These are phyloP conservation scores for Graphiopsis chlorocephala DNA, from an alignment of 2,329 filamentous ascomycete species.

Conservation along the genomic window DNA sequence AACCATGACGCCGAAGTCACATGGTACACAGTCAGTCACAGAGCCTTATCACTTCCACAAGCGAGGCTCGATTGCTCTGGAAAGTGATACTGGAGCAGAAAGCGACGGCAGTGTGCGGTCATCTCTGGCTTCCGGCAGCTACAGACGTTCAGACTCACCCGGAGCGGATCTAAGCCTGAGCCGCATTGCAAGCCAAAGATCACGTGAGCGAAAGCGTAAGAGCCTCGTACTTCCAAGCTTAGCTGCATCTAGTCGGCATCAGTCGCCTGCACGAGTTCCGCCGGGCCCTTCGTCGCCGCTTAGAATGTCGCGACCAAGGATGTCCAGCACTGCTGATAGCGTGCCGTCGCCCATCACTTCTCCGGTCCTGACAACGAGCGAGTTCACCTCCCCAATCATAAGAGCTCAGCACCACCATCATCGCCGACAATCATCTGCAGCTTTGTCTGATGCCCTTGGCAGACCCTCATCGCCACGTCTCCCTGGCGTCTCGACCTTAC, in stretches of 20 bases:
- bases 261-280: constrained; percentile 77
- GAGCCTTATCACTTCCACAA: constrained; percentile 58
- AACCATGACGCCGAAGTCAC: constrained; percentile 85
- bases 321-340: constrained; percentile 58
- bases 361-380: constrained; percentile 77
- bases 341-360: constrained; percentile 84
- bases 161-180: constrained; percentile 79
- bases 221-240: constrained; percentile 77
- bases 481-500: constrained; percentile 70
- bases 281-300: constrained; percentile 72
- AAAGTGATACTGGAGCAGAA: constrained; percentile 77
- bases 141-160: constrained; percentile 78
- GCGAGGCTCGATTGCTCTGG: constrained; percentile 73
- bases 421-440: constrained; percentile 85
- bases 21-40: constrained; percentile 56
- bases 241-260: constrained; percentile 71
- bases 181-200: constrained; percentile 64
- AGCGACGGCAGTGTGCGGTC: constrained; percentile 88
- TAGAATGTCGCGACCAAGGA: constrained; percentile 77
- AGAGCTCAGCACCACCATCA: constrained; percentile 63
- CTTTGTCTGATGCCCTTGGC: constrained; percentile 66
- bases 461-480: constrained; percentile 77
- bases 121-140: constrained; percentile 59
- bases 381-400: constrained; percentile 73
- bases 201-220: constrained; percentile 78